phyloP scores from a whole-genome alignment of 192 early-diverging fungal genomes.

The Backusella tarrabulga region DNA sequence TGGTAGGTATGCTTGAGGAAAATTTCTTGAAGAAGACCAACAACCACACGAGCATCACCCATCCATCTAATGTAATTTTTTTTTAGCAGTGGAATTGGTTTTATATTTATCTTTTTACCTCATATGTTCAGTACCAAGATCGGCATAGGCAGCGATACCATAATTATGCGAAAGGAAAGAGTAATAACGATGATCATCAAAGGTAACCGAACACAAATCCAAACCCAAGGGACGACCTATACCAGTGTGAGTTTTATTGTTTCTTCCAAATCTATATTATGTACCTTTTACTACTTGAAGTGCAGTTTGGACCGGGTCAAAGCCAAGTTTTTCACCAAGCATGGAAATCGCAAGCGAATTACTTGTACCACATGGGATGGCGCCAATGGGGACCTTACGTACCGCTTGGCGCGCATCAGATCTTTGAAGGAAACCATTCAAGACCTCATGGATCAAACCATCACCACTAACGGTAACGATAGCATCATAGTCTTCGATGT shows the following conservation, averaged over 20 bases:
- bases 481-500: conserved; percentile 54
- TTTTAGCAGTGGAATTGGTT: neutral
- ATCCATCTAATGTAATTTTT: conserved; percentile 38
- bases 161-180: conserved; percentile 56
- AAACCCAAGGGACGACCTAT: conserved; percentile 36
- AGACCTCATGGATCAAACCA: conserved; percentile 77
- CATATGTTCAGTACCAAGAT: conserved; percentile 53
- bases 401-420: conserved; percentile 58
- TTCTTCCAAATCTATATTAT: too few relatives aligned
- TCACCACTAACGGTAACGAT: conserved; percentile 74
- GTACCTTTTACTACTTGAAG: conserved; percentile 45
- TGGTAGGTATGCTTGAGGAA: conserved; percentile 37
- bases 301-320: conserved; percentile 28
- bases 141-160: conserved; percentile 56
- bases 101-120: neutral
- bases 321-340: conserved; percentile 46
- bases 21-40: conserved; percentile 43
- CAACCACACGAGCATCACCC: conserved; percentile 48
- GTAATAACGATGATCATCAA: conserved; percentile 44
- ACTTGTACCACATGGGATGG: conserved; percentile 60
- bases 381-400: conserved; percentile 57
- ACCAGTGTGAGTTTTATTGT: too few relatives aligned
- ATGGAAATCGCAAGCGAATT: conserved; percentile 52
- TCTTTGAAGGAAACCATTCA: conserved; percentile 73
- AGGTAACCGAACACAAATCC: conserved; percentile 56